Evolutionary conservation across 306 rosid genomes (phyloP), one percentile per base, ranked within the genome.

Genomic region (Prosopis cineraria): DNA sequence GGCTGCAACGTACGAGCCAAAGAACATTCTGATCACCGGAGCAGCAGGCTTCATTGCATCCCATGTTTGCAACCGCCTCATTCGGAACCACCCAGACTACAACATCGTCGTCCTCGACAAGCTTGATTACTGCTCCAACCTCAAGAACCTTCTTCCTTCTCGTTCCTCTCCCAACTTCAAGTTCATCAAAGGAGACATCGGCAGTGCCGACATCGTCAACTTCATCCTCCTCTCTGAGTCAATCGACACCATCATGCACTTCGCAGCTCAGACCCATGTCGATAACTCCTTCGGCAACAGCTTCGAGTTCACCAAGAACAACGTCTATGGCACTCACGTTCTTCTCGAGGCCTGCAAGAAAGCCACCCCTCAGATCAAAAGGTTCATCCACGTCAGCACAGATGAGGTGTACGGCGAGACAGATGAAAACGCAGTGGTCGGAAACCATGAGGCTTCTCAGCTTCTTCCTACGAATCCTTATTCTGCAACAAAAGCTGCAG

Each of bases 11-110:
- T 84, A 82, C 76, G 70, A 78, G 44, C 93, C 93, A 7, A 89
- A 86, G 86, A 89, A 78, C 83, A 78, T 89, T 72, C 89, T 89
- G 19, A 82, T 89, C 10, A 89, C 90, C 13, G 93, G 90, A 74
- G 93, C 93, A n/a, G 93, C 93, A 34, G 93, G 93, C n/a, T 89
- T 89, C 84, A 82, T 89, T 71, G 93, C 93, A 71, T 86, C 93
- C 85, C 90, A 89, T 84, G 93, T 84, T 36, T 89, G 90, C 80
- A 89, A 89, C 66, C 78, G 90, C 64, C 86, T 86, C 3, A 80
- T 83, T 44, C 59, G 84, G 31, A 89, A 86, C 80, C 77, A 82
- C 83, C 71, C 90, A 3, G 74, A 76, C 30, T 84, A 89, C 90
- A 80, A 82, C 3, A 78, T 86, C 5, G 82, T 86, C 4, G 93